phyloP scores from a whole-genome alignment of 2,329 filamentous ascomycete species.

The Talaromyces sp. region DNA sequence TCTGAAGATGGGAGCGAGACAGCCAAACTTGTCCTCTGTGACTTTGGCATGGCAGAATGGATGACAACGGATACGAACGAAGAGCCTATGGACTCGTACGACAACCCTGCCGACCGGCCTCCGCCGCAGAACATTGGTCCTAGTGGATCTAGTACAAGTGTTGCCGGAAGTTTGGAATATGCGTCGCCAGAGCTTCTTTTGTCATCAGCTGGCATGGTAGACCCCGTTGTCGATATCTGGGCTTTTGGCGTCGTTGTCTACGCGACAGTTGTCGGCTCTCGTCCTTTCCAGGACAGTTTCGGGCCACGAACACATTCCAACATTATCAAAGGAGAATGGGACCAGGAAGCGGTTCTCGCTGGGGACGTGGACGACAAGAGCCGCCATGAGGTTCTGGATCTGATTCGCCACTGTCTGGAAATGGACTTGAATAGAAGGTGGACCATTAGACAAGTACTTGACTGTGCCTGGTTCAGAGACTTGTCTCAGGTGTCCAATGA shows the following conservation, averaged over 20 bases:
- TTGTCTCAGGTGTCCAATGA: conserved; percentile 28
- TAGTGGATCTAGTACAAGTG: conserved; percentile 50
- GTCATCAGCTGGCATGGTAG: conserved; percentile 34
- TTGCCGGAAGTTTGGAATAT: conserved; percentile 56
- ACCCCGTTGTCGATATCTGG: conserved; percentile 59
- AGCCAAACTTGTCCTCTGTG: conserved; percentile 57
- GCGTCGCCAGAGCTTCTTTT: conserved; percentile 43
- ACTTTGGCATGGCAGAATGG: conserved; percentile 66
- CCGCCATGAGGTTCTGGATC: conserved; percentile 45
- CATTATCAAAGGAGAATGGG: conserved; percentile 56
- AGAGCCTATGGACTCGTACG: conserved; percentile 45
- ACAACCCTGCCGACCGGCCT: conserved; percentile 41
- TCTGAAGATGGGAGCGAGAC: conserved; percentile 43
- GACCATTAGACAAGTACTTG: conserved; percentile 52
- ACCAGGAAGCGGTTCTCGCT: conserved; percentile 43
- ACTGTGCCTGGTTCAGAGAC: conserved; percentile 49
- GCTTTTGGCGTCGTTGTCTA: conserved; percentile 61
- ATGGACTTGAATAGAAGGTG: conserved; percentile 51
- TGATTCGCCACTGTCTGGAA: conserved; percentile 56
- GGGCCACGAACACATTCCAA: conserved; percentile 53
- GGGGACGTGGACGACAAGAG: conserved; percentile 30
- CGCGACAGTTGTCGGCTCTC: conserved; percentile 53
- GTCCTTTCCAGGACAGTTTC: conserved; percentile 58
- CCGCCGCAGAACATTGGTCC: conserved; percentile 48
- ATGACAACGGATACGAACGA: conserved; percentile 51